Evolutionary conservation across 192 early-diverging fungal species (phyloP).

Genomic region (Backusella liffmaniae): DNA sequence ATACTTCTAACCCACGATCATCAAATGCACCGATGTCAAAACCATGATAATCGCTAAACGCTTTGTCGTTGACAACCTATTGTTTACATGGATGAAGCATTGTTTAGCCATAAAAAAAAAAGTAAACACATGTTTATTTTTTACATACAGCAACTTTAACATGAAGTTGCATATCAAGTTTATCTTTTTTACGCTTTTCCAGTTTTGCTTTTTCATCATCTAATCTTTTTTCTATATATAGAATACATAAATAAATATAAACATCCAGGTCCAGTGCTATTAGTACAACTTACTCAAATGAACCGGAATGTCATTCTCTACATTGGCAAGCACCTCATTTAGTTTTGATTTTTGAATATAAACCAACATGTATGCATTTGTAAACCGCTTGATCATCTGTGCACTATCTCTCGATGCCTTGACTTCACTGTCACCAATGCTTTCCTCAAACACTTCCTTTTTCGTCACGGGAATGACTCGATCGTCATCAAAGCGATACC

Average conservation of each 20-base stretch:
- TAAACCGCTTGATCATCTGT: conserved; percentile 74
- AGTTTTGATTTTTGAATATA: conserved; percentile 85
- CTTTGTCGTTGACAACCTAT: conserved; percentile 64
- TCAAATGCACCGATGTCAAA: conserved; percentile 88
- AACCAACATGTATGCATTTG: conserved; percentile 99
- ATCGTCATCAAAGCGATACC: conserved; percentile 98
- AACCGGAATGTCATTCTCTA: conserved; percentile 65
- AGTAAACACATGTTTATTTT: background rate
- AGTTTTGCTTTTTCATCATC: conserved; percentile 64
- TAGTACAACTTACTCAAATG: conserved; percentile 60
- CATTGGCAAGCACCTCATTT: conserved; percentile 64
- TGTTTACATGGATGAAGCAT: background rate
- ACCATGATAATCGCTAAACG: conserved; percentile 69
- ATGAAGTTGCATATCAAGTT: conserved; percentile 69
- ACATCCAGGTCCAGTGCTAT: background rate
- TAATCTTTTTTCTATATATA: conserved; percentile 38
- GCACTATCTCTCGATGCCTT: conserved; percentile 26
- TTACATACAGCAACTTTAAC: conserved; percentile 55
- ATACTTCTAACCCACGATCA: conserved; percentile 21
- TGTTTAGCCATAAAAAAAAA: background rate
- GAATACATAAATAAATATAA: background rate
- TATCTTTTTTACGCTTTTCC: conserved; percentile 66
- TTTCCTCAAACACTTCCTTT: conserved; percentile 91
- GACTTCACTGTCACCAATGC: conserved; percentile 79
- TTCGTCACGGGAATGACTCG: conserved; percentile 79